These are phyloP conservation scores for Collybiopsis luxurians DNA, from an alignment of 768 basidiomycete species.

Conservation along the genomic window DNA sequence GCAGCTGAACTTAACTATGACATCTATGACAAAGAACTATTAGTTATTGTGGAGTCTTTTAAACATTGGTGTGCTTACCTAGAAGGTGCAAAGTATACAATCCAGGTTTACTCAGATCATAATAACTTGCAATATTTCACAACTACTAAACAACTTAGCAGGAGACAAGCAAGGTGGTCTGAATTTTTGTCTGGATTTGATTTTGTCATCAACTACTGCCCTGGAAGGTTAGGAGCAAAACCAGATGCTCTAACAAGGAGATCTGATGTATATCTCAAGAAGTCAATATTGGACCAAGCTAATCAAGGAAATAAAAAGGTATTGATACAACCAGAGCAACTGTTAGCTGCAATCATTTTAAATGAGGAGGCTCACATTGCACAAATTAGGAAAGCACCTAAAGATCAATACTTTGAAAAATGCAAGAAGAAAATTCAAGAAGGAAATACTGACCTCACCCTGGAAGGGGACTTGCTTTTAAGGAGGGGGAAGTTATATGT, in stretches of 20 bases:
- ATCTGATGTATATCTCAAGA: slow-evolving; percentile 14
- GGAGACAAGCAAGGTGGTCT: too few relatives aligned
- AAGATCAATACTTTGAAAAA: not conserved
- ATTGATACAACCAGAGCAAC: not conserved
- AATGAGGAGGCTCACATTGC: not conserved
- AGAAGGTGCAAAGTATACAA: too few relatives aligned
- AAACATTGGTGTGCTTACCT: too few relatives aligned
- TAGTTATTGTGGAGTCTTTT: slow-evolving; percentile 29
- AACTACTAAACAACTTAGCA: too few relatives aligned
- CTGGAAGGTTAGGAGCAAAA: slow-evolving; percentile 15
- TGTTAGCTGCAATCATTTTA: too few relatives aligned
- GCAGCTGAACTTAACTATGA: slow-evolving; percentile 26
- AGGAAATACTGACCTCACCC: not conserved
- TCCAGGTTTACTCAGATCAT: too few relatives aligned
- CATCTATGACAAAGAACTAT: too few relatives aligned
- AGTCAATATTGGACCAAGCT: slow-evolving; percentile 6
- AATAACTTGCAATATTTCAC: too few relatives aligned
- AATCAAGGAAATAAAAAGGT: not conserved
- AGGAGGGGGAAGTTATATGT: slow-evolving; percentile 14
- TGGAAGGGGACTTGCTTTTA: not conserved
- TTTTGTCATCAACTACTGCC: slow-evolving; percentile 15
- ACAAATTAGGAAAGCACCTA: not conserved
- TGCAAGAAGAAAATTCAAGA: not conserved
- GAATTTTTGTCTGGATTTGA: too few relatives aligned
- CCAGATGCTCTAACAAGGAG: slow-evolving; percentile 17